Evolutionary conservation across 2,329 filamentous ascomycete genomes (phyloP).

Genomic region (Aspergillus oerlinghausenensis): DNA sequence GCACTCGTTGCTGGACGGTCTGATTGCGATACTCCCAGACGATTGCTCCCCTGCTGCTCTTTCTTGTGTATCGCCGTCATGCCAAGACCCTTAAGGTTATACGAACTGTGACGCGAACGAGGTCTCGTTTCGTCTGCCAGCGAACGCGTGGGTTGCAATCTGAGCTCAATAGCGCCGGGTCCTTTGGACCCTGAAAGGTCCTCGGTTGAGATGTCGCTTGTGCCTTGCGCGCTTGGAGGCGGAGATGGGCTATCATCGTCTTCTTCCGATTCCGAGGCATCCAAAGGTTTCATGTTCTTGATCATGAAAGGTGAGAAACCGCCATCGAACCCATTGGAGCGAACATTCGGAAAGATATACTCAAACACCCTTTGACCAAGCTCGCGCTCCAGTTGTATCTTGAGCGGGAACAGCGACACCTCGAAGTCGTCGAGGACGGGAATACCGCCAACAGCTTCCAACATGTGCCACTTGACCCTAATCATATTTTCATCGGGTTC

Average conservation of each 20-base stretch:
- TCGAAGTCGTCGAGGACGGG: slow-evolving; percentile 97
- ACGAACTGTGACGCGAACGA: slow-evolving; percentile 26
- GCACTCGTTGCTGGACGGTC: slow-evolving; percentile 26
- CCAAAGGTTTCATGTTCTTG: slow-evolving; percentile 48
- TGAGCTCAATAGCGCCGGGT: slow-evolving; percentile 71
- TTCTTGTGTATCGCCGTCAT: slow-evolving; percentile 31
- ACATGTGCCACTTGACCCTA: slow-evolving; percentile 93
- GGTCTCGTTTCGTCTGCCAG: slow-evolving; percentile 40
- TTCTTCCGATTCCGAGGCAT: slow-evolving; percentile 45
- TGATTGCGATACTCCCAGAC: slow-evolving; percentile 19
- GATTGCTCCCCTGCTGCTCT: slow-evolving; percentile 14
- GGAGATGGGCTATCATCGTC: slow-evolving; percentile 20
- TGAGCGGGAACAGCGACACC: slow-evolving; percentile 86
- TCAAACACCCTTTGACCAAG: slow-evolving; percentile 91
- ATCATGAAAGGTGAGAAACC: slow-evolving; percentile 51
- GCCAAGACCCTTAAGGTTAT: slow-evolving; percentile 27
- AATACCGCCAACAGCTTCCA: slow-evolving; percentile 96
- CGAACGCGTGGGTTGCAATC: slow-evolving; percentile 75
- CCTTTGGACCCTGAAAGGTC: slow-evolving; percentile 57
- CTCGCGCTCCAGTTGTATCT: slow-evolving; percentile 88
- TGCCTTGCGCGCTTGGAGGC: slow-evolving; percentile 36
- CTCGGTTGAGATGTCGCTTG: slow-evolving; percentile 35
- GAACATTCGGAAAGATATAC: slow-evolving; percentile 90
- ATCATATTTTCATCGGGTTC: slow-evolving; percentile 75
- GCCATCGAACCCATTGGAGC: slow-evolving; percentile 48